phyloP scores from a whole-genome alignment of 2,329 filamentous ascomycete species.

The Fusarium liriodendri region DNA sequence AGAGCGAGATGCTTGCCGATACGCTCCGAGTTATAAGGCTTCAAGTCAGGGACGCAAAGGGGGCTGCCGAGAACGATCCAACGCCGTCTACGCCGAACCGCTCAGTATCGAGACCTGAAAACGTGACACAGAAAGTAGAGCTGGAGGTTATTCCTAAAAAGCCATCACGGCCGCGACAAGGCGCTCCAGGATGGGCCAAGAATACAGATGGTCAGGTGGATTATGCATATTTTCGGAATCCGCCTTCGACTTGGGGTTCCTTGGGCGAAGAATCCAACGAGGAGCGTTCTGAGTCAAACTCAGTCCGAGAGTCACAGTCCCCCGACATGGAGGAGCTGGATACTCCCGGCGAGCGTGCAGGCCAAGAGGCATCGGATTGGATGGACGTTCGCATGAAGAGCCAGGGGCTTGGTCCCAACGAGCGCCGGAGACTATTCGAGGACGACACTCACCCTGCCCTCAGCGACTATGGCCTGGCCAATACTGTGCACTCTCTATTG shows the following conservation, averaged over 20 bases:
- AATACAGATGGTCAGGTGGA: neutral
- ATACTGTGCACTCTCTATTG: neutral
- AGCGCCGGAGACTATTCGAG: constrained; percentile 20
- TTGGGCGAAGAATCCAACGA: neutral
- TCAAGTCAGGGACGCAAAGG: constrained; percentile 1
- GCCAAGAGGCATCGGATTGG: constrained; percentile 27
- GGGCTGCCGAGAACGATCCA: neutral
- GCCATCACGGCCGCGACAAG: neutral
- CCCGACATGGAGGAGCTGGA: neutral
- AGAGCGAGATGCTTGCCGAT: constrained; percentile 23
- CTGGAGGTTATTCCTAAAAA: neutral
- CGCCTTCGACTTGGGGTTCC: neutral
- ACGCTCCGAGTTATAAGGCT: constrained; percentile 12
- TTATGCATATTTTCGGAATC: neutral
- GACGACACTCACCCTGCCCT: constrained; percentile 32
- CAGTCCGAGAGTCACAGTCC: neutral
- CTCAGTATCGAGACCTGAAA: neutral
- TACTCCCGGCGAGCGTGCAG: constrained; percentile 4
- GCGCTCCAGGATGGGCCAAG: neutral
- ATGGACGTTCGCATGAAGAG: constrained; percentile 18
- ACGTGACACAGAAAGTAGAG: neutral
- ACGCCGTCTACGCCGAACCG: neutral
- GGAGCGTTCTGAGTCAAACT: neutral
- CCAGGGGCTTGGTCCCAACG: constrained; percentile 13
- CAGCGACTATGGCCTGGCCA: constrained; percentile 25